Evolutionary conservation across 192 early-diverging fungal genomes (phyloP).

Genomic region (Entomortierella beljakovae): DNA sequence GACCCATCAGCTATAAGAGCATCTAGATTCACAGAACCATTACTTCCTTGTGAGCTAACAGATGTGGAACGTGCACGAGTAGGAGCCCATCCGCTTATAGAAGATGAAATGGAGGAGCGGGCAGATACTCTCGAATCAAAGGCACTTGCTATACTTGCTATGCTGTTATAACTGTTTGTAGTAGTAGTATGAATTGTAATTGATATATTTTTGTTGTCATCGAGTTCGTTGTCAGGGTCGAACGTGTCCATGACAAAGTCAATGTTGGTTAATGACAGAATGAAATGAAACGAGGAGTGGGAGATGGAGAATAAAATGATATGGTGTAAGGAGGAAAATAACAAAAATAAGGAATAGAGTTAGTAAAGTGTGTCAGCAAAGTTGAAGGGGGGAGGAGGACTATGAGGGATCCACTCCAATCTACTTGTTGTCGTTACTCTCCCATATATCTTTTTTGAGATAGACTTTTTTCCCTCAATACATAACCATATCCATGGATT

Average conservation of each 20-base stretch:
- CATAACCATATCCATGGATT: no score
- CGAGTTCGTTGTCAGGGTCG: slow-evolving; percentile 4
- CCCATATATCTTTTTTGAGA: no score
- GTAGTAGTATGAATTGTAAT: neutral
- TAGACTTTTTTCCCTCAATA: no score
- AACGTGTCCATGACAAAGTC: slow-evolving; percentile 1
- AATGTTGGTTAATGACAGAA: neutral
- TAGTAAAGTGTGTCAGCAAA: no score
- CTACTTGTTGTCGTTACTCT: no score
- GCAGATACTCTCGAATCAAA: slow-evolving; percentile 27
- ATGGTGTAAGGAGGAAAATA: neutral
- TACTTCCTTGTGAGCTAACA: slow-evolving; percentile 34
- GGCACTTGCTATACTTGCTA: slow-evolving; percentile 33
- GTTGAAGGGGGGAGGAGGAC: no score
- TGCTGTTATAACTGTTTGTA: slow-evolving; percentile 5
- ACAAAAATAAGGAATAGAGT: neutral
- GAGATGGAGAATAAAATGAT: no score
- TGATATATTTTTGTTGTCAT: neutral
- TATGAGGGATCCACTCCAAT: no score
- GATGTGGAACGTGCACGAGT: slow-evolving; percentile 46
- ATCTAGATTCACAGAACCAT: slow-evolving; percentile 46
- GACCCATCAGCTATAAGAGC: slow-evolving; percentile 48
- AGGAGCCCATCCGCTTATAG: slow-evolving; percentile 43
- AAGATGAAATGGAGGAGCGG: slow-evolving; percentile 30
- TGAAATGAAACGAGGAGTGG: neutral